A percentile compares a stretch with the other conserved stretches of the same genome.
Evolutionary conservation across 2,329 filamentous ascomycete species (phyloP).

Genomic region (Fusarium devonianum): DNA sequence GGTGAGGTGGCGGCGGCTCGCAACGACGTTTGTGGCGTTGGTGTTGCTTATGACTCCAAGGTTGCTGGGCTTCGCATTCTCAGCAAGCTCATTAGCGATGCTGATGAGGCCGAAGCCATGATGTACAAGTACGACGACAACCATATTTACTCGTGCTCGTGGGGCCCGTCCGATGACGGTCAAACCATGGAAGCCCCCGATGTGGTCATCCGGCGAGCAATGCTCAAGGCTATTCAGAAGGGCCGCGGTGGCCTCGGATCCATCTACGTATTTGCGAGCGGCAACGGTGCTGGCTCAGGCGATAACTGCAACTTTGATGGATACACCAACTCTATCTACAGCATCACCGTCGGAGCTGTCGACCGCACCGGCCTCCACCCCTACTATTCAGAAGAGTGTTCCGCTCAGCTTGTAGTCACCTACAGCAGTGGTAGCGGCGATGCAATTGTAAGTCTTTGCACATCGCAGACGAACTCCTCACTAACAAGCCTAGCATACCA

Average conservation of each 20-base stretch:
- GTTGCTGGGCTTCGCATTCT: constrained; percentile 93
- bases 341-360: constrained; percentile 93
- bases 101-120: constrained; percentile 90
- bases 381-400: constrained; percentile 96
- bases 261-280: constrained; percentile 93
- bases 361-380: constrained; percentile 88
- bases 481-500: constrained; percentile 72
- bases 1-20: constrained; percentile 92
- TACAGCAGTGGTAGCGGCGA: constrained; percentile 92
- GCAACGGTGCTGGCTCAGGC: constrained; percentile 84
- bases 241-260: constrained; percentile 85
- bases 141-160: constrained; percentile 98
- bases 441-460: constrained; percentile 68
- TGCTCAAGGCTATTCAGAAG: constrained; percentile 90
- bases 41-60: constrained; percentile 90
- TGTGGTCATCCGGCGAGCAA: constrained; percentile 85
- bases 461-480: neutral
- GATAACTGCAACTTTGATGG: constrained; percentile 99
- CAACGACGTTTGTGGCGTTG: constrained; percentile 94
- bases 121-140: constrained; percentile 93
- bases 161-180: constrained; percentile 95
- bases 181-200: constrained; percentile 92
- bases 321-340: constrained; percentile 99
- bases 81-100: constrained; percentile 87
- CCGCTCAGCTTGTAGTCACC: constrained; percentile 92